Conservation (phyloP, 2,329 filamentous ascomycete species). For the Teratosphaeria viscida region DNA sequence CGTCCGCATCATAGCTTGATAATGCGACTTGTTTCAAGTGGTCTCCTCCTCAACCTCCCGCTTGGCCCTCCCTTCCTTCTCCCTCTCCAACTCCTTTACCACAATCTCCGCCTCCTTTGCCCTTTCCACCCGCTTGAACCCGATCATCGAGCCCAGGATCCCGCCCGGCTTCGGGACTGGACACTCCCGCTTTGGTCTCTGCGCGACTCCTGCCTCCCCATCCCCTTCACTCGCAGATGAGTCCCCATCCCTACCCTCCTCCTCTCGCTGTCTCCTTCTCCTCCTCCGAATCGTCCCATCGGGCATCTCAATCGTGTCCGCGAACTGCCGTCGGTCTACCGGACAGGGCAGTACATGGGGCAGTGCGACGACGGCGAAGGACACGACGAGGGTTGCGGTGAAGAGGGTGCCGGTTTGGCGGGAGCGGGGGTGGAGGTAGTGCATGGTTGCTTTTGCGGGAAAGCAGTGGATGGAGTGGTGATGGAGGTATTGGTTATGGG, state of each 20-base stretch:
- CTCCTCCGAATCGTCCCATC: slow-evolving; percentile 31
- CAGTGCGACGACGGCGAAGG: slow-evolving; percentile 82
- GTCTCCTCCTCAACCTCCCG: not conserved
- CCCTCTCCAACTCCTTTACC: slow-evolving; percentile 14
- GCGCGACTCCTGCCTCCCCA: slow-evolving; percentile 1
- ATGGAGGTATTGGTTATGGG: not conserved
- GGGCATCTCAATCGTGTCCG: slow-evolving; percentile 46
- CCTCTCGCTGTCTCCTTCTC: slow-evolving; percentile 24
- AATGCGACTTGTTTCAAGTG: not conserved
- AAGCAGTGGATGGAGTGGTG: not conserved
- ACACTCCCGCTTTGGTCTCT: slow-evolving; percentile 56
- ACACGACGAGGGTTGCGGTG: slow-evolving; percentile 78
- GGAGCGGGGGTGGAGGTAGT: slow-evolving; percentile 78
- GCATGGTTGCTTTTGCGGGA: slow-evolving; percentile 9
- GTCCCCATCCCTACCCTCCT: slow-evolving; percentile 2
- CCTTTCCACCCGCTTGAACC: slow-evolving; percentile 43
- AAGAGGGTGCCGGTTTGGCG: slow-evolving; percentile 90
- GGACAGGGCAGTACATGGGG: slow-evolving; percentile 90
- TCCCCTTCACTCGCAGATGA: not conserved
- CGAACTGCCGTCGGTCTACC: slow-evolving; percentile 60
- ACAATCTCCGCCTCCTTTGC: slow-evolving; percentile 17
- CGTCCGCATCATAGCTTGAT: not conserved
- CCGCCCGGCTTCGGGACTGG: slow-evolving; percentile 86
- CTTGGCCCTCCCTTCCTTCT: not conserved
- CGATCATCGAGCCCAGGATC: slow-evolving; percentile 63